These are phyloP conservation scores for Drechslerella stenobrocha DNA, from an alignment of 2,329 filamentous ascomycete species.

Conservation along the genomic window DNA sequence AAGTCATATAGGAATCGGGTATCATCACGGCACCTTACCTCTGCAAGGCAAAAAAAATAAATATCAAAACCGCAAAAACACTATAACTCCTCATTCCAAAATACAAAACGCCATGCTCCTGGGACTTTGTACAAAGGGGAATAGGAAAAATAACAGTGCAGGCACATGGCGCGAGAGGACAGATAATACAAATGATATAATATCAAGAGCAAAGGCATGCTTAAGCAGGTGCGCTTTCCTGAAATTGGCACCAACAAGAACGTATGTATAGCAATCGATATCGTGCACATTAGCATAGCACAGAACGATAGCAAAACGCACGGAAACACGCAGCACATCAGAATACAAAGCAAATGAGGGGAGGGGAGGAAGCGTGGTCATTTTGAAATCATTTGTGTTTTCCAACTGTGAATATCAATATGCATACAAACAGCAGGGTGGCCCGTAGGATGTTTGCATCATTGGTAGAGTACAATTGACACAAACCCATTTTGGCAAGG, in stretches of 20 bases:
- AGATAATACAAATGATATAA: not conserved
- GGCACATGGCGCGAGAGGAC: constrained; percentile 10
- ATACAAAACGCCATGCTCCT: constrained; percentile 41
- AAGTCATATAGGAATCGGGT: constrained; percentile 31
- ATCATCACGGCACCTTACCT: constrained; percentile 33
- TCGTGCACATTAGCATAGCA: constrained; percentile 26
- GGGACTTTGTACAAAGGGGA: constrained; percentile 14
- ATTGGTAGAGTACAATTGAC: constrained; percentile 36
- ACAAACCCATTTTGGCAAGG: constrained; percentile 31
- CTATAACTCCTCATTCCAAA: constrained; percentile 29
- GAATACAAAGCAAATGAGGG: constrained; percentile 14
- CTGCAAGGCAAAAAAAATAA: constrained; percentile 9
- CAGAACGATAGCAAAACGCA: constrained; percentile 13
- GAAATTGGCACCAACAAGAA: constrained; percentile 7
- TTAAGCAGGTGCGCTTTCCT: constrained; percentile 23
- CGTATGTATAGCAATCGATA: constrained; percentile 10
- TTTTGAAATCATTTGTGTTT: constrained; percentile 14
- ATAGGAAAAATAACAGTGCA: constrained; percentile 4
- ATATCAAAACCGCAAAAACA: constrained; percentile 17
- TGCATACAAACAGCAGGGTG: constrained; percentile 15
- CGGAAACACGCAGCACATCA: constrained; percentile 24
- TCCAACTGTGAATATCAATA: constrained; percentile 10
- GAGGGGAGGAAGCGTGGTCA: constrained; percentile 7
- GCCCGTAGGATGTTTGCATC: constrained; percentile 27
- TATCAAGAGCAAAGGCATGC: constrained; percentile 15